A percentile compares a stretch with the other conserved stretches of the same genome.
Conservation (phyloP, 768 basidiomycete species). For the Lactarius hengduanensis region DNA sequence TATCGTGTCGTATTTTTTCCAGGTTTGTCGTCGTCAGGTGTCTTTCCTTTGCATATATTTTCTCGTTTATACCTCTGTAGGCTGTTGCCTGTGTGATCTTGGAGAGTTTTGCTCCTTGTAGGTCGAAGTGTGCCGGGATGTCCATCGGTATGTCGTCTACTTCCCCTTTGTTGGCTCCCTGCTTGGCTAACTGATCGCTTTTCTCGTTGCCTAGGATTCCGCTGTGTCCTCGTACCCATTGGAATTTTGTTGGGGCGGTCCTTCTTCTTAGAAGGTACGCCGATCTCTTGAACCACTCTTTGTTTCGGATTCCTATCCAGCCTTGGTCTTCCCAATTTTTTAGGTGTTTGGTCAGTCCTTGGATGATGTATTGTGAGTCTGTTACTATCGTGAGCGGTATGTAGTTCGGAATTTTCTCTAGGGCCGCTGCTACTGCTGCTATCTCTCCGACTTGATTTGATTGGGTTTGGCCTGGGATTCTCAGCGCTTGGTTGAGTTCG, state of each 20-base stretch:
- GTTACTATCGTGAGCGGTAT: not conserved
- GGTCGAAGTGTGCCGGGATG: too few species aligned
- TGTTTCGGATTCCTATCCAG: not conserved
- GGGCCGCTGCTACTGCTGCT: not conserved
- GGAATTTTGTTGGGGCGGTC: not conserved
- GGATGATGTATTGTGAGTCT: not conserved
- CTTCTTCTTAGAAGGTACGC: not conserved
- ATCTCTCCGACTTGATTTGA: not conserved
- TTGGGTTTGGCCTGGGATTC: slow-evolving; percentile 12
- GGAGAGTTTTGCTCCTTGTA: too few species aligned
- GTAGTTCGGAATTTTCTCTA: fast-evolving
- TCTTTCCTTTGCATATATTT: too few species aligned
- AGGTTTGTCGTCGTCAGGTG: too few species aligned
- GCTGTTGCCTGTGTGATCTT: too few species aligned
- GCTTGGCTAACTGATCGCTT: not conserved
- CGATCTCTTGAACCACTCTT: not conserved
- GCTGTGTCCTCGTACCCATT: slow-evolving; percentile 3
- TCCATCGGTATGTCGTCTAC: too few species aligned
- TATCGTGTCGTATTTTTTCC: too few species aligned
- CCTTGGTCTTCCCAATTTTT: not conserved
- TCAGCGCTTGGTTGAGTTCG: not conserved
- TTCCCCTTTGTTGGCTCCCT: not conserved
- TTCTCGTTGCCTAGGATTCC: not conserved
- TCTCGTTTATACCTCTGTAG: too few species aligned
- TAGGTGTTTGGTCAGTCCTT: not conserved